Conservation (phyloP, 106 monocot species). For the Dendrobium nobile region DNA sequence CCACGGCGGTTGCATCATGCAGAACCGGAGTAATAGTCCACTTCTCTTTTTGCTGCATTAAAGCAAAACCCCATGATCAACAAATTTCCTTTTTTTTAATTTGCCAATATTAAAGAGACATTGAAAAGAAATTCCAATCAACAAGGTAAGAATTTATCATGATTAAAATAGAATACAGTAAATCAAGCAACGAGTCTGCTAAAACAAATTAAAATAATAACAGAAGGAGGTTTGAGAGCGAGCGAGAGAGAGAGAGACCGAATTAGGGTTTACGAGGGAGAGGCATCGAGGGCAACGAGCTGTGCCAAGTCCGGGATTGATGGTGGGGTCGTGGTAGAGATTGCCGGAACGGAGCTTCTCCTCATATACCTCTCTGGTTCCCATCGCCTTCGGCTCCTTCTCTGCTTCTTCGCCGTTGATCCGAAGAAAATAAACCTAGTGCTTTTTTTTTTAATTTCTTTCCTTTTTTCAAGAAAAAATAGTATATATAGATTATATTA, state of each 20-base stretch:
- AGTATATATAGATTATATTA: too few species aligned
- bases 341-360: slow-evolving; percentile 87
- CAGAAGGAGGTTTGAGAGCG: not conserved
- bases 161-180: not conserved
- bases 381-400: slow-evolving; percentile 28
- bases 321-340: slow-evolving; percentile 78
- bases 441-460: too few species aligned
- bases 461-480: too few species aligned
- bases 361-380: slow-evolving; percentile 90
- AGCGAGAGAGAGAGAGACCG: slow-evolving; percentile 15
- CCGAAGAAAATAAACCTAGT: too few species aligned
- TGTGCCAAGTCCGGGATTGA: slow-evolving; percentile 81
- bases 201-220: not conserved
- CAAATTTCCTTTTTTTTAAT: not conserved
- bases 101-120: not conserved
- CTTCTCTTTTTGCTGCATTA: slow-evolving; percentile 39
- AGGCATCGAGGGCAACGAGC: slow-evolving; percentile 93
- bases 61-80: not conserved
- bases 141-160: not conserved
- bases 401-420: not conserved
- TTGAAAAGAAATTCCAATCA: not conserved
- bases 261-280: slow-evolving; percentile 56
- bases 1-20: slow-evolving; percentile 69
- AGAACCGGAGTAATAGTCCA: slow-evolving; percentile 72
- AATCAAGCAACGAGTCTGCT: not conserved